These are phyloP conservation scores for Alternaria postmessia DNA, from an alignment of 2,329 filamentous ascomycete species.

Conservation along the genomic window DNA sequence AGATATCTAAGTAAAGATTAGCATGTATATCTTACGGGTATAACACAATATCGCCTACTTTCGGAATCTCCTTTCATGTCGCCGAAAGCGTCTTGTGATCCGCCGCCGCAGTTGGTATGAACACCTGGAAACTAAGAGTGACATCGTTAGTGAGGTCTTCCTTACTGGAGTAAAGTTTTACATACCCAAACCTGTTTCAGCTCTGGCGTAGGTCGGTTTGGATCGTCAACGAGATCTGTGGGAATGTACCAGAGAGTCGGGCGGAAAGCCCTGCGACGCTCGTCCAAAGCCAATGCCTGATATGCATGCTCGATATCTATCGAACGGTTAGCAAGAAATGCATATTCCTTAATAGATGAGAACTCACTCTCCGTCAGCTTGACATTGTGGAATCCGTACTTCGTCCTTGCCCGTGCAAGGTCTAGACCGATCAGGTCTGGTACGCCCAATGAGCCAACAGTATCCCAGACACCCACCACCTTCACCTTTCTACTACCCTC, in stretches of 20 bases:
- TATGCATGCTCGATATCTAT: slow-evolving; percentile 61
- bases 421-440: slow-evolving; percentile 52
- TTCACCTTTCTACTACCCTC: slow-evolving; percentile 46
- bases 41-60: slow-evolving; percentile 29
- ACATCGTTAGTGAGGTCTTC: background rate
- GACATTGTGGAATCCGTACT: slow-evolving; percentile 47
- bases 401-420: slow-evolving; percentile 26
- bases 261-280: slow-evolving; percentile 60
- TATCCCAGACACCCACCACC: slow-evolving; percentile 60
- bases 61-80: slow-evolving; percentile 47
- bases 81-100: slow-evolving; percentile 43
- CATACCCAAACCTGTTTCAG: slow-evolving; percentile 61
- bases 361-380: slow-evolving; percentile 44
- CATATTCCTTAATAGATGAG: background rate
- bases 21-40: background rate
- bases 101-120: slow-evolving; percentile 62
- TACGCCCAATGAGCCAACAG: slow-evolving; percentile 56
- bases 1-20: slow-evolving; percentile 41
- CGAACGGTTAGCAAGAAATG: slow-evolving; percentile 35
- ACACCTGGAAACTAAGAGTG: slow-evolving; percentile 55
- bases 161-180: background rate
- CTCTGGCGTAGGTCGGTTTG: slow-evolving; percentile 36
- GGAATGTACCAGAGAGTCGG: slow-evolving; percentile 61
- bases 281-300: slow-evolving; percentile 64
- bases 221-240: slow-evolving; percentile 44